Conservation (phyloP, 352 stramenopile species). For the Phytophthora lateralis region DNA sequence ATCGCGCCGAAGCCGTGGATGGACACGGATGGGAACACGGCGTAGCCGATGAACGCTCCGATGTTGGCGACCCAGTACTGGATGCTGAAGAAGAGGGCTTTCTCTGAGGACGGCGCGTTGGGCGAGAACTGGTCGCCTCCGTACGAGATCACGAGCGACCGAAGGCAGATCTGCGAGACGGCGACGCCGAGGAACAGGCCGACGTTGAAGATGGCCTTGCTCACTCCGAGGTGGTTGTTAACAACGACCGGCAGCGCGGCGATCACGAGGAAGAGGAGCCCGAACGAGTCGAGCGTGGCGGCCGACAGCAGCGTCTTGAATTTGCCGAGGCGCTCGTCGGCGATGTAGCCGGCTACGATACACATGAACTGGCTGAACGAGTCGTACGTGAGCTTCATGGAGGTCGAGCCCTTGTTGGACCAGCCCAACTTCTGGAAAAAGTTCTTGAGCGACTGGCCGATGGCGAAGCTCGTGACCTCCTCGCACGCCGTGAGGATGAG, state of each 20-base stretch:
- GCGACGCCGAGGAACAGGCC: conserved; percentile 56
- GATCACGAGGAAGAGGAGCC: conserved; percentile 53
- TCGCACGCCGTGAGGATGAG: conserved; percentile 45
- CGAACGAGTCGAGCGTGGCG: conserved; percentile 46
- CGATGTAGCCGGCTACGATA: conserved; percentile 63
- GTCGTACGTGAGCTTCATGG: conserved; percentile 70
- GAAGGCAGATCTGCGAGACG: conserved; percentile 51
- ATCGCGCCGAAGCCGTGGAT: conserved; percentile 72
- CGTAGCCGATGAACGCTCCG: conserved; percentile 74
- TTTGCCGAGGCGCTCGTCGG: conserved; percentile 57
- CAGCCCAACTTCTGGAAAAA: conserved; percentile 66
- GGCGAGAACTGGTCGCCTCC: conserved; percentile 68
- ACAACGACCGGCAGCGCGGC: conserved; percentile 44
- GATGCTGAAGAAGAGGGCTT: conserved; percentile 78
- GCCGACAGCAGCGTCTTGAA: conserved; percentile 32
- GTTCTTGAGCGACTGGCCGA: conserved; percentile 63
- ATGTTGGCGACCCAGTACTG: conserved; percentile 88
- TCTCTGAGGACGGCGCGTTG: conserved; percentile 38
- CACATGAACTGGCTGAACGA: conserved; percentile 67
- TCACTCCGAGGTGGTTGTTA: conserved; percentile 28
- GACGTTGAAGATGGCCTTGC: conserved; percentile 54
- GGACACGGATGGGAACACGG: conserved; percentile 71
- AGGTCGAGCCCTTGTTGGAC: conserved; percentile 53
- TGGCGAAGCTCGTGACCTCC: conserved; percentile 64
- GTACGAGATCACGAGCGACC: conserved; percentile 65